Base-by-base conservation (phyloP, 495 filamentous ascomycete species). In the Aspergillus asperescens region DNA sequence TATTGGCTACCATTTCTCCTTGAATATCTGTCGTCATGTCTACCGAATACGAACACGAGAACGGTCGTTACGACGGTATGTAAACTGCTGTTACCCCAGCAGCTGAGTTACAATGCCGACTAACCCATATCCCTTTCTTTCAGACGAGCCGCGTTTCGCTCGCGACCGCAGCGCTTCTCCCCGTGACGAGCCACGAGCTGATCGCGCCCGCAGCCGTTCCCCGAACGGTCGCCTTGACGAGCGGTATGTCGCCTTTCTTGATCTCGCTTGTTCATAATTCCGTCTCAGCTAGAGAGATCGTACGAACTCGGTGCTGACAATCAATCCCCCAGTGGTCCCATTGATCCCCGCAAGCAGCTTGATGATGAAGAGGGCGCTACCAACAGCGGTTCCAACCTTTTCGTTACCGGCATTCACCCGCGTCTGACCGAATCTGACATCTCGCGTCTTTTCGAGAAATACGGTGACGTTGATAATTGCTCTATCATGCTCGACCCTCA, bases 401-500 rank as follows among this genome's bases (percentile, higher is more conserved):
- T 98, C 68, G 93, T 98, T 51, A 98, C 94, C 61, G 93, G 93
- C 60, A 98, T 98, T 61, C 89, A 96, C 68, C 93, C 93, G 34
- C 88, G 89, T 70, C 82, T 98, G 56, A 85, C 85, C 39, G 93
- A 98, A 71, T 77, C 82, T 10, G 93, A 96, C 57, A 88, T 98
- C 48, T 85, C 88, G 35, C 89, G 89, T 70, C 85, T 99, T 35
- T 99, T 97, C 62, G 90, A 95, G 74, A 99, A 97, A 73, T 97
- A 96, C 60, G 93, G 93, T 59, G 88, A 92, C 67, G 93, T 99
- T 28, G 92, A 96, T 73, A 96, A 94, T 74, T 96, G 91, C 76
- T 93, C 96, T 60, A 99, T 99, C 78, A 97, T 99, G 94, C 79
- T 90, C 62, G 94, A 97, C 67, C 93, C 93, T 50, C 94, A 97